phyloP scores from a whole-genome alignment of 768 basidiomycete genomes.

The Russula dissimulans region DNA sequence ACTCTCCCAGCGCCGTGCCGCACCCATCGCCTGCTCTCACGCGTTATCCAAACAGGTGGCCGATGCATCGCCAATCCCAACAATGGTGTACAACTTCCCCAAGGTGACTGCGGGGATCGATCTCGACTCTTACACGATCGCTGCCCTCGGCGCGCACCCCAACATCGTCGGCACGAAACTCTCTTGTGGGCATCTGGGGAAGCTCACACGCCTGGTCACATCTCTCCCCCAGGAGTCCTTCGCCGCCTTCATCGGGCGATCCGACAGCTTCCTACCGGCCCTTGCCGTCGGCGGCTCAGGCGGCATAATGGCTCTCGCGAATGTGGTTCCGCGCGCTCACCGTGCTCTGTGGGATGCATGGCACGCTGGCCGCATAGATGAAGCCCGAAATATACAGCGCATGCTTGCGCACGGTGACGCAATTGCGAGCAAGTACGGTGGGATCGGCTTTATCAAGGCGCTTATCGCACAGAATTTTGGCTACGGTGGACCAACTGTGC shows the following conservation, averaged over 20 bases:
- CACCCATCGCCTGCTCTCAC: not conserved
- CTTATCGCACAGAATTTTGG: constrained; percentile 54
- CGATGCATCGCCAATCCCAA: constrained; percentile 56
- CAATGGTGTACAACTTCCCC: constrained; percentile 83
- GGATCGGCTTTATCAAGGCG: constrained; percentile 59
- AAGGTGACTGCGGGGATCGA: constrained; percentile 75
- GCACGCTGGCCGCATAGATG: constrained; percentile 37
- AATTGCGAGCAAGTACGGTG: constrained; percentile 53
- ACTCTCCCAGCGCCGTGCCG: not conserved
- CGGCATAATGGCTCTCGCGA: constrained; percentile 54
- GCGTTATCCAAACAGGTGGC: constrained; percentile 41
- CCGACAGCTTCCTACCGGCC: constrained; percentile 58
- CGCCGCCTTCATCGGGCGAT: constrained; percentile 67
- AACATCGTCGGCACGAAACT: constrained; percentile 84
- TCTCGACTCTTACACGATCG: constrained; percentile 72
- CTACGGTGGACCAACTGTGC: constrained; percentile 39
- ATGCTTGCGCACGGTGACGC: constrained; percentile 59
- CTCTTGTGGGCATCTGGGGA: constrained; percentile 79
- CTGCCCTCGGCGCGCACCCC: constrained; percentile 59
- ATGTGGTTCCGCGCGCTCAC: constrained; percentile 31
- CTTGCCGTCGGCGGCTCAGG: constrained; percentile 56
- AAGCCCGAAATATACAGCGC: constrained; percentile 54
- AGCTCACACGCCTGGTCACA: constrained; percentile 65
- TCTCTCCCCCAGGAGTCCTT: constrained; percentile 45
- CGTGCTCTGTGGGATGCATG: constrained; percentile 12